Conservation (phyloP, 2,329 filamentous ascomycete species). For the Fonsecaea pugnacius region DNA sequence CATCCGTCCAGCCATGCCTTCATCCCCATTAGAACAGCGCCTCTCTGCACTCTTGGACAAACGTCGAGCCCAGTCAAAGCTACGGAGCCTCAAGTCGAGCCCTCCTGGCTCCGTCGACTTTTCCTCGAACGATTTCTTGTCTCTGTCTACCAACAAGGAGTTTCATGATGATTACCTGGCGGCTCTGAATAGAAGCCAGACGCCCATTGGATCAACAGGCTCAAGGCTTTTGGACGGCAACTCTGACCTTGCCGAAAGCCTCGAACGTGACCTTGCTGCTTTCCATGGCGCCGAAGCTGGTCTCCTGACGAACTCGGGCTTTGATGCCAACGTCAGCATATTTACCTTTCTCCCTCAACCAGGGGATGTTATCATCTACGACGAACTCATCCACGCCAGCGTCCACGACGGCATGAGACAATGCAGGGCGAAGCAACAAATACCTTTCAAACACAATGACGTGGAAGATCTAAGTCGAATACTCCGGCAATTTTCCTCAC, state of each 20-base stretch:
- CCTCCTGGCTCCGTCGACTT: slow-evolving; percentile 58
- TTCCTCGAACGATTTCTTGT: slow-evolving; percentile 69
- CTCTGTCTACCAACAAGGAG: slow-evolving; percentile 54
- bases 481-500: slow-evolving; percentile 36
- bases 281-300: slow-evolving; percentile 65
- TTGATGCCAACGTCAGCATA: slow-evolving; percentile 68
- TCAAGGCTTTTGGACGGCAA: slow-evolving; percentile 70
- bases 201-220: slow-evolving; percentile 61
- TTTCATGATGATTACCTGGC: slow-evolving; percentile 56
- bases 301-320: slow-evolving; percentile 67
- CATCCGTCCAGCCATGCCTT: slow-evolving; percentile 16
- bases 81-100: slow-evolving; percentile 54
- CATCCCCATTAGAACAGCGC: slow-evolving; percentile 30
- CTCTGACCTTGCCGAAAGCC: slow-evolving; percentile 61
- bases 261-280: slow-evolving; percentile 61
- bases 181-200: slow-evolving; percentile 48
- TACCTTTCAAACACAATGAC: slow-evolving; percentile 56
- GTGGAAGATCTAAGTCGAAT: slow-evolving; percentile 45
- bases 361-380: slow-evolving; percentile 69
- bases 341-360: slow-evolving; percentile 64
- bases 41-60: slow-evolving; percentile 40
- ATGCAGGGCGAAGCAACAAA: slow-evolving; percentile 57
- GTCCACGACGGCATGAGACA: slow-evolving; percentile 76
- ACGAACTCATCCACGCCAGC: slow-evolving; percentile 77
- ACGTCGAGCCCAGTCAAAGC: slow-evolving; percentile 50